Evolutionary conservation across 345 rosid species (phyloP), one percentile per base, ranked within the genome.

Genomic region (Capsella bursapastoris): DNA sequence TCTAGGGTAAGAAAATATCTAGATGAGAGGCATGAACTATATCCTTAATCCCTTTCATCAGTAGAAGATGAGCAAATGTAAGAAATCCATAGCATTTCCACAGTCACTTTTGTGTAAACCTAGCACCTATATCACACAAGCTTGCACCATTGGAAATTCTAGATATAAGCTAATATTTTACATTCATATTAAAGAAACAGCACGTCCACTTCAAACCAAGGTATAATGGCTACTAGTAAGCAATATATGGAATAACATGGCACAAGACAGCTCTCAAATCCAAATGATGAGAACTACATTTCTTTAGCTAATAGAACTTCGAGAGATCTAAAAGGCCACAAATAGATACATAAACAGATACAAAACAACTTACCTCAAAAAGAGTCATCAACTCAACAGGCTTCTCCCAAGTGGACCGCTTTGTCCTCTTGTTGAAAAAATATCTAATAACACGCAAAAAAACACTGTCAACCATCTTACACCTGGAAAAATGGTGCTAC

Each of bases 351-450:
- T 57, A 64, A 22, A 65, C 14, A 57, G 56, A 65, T 58, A 49
- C 73, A 77, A 65, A 51, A 60, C 8, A 53, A 75, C 84, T 88
- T 80, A 90, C 97, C 99, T 95, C 99, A 83, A 81, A 81, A 40
- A 86, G 87, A 10, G 97, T 90, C 97, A 95, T 90, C 85, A 95
- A 80, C 73, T 92, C 97, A 57, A 81, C 71, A 64, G 99, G 99
- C 86, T 92, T 95, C 82, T 89, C 96, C 99, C 99, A 95, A 61
- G 86, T 85, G 58, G 97, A 92, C 81, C 77, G 84, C 63, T 84
- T 85, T 48, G 94, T 86, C 84, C 72, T 88, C 86, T 83, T 92
- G 82, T 95, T 95, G 83, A 82, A 89, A 82, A 92, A 95, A 84
- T 86, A 95, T 62, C 99, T 95, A 82, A 75, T 2, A 77, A 56